These are phyloP conservation scores for Lactarius akahatsu DNA, from an alignment of 768 basidiomycete species.

Conservation along the genomic window DNA sequence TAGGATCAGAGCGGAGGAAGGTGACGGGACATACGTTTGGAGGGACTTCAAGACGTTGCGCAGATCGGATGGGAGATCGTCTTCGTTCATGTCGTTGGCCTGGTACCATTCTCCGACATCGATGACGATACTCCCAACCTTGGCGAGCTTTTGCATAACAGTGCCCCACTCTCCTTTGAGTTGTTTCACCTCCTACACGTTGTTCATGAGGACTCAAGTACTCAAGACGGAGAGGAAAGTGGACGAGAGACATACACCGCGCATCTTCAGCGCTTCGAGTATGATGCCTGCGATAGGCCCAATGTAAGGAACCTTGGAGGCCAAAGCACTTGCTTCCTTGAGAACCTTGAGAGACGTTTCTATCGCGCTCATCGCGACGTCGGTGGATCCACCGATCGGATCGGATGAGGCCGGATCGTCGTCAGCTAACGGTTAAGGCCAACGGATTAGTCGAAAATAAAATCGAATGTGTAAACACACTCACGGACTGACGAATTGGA, in stretches of 20 bases:
- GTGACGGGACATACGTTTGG: background rate
- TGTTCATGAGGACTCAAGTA: background rate
- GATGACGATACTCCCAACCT: background rate
- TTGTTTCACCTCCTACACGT: background rate
- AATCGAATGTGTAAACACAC: too few relatives aligned
- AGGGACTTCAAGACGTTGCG: background rate
- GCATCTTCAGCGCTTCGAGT: background rate
- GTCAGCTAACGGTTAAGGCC: too few relatives aligned
- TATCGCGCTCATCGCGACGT: background rate
- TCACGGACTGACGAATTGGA: too few relatives aligned
- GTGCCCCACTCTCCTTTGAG: background rate
- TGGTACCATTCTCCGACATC: background rate
- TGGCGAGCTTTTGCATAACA: background rate
- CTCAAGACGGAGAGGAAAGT: background rate
- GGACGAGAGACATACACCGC: background rate
- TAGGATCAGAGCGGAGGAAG: background rate
- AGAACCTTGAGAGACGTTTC: background rate
- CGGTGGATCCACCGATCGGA: background rate
- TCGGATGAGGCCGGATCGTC: background rate
- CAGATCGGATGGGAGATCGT: background rate
- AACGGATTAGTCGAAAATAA: background rate
- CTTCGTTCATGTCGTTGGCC: background rate
- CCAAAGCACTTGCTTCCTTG: background rate
- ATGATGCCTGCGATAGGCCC: background rate
- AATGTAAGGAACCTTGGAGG: too few relatives aligned